Conservation (phyloP, 345 rosid genomes). For the Rhizophora mangle region DNA sequence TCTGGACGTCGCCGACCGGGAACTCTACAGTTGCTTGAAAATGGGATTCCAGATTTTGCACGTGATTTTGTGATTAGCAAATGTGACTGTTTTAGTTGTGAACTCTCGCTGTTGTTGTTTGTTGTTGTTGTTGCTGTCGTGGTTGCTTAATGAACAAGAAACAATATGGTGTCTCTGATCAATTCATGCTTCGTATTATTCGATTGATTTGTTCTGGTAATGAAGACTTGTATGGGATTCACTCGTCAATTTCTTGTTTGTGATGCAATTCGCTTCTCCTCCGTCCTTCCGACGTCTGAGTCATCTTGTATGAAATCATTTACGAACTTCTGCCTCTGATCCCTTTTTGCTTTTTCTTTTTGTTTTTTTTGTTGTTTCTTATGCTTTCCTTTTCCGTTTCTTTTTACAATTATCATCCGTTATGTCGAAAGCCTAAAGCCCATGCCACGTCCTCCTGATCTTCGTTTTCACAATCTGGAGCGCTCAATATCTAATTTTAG, state of each 20-base stretch:
- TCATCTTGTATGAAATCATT: background rate
- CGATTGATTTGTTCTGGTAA: background rate
- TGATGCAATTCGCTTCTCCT: no score
- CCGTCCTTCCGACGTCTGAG: background rate
- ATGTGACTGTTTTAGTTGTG: background rate
- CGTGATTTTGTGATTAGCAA: background rate
- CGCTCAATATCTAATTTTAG: no score
- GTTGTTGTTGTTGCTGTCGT: constrained; percentile 1
- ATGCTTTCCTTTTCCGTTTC: no score
- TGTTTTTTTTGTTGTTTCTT: no score
- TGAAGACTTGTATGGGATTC: no score
- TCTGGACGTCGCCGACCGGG: constrained; percentile 56
- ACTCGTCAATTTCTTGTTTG: no score
- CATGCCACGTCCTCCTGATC: no score
- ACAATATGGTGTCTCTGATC: background rate
- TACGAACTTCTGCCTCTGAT: background rate
- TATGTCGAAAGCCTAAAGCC: no score
- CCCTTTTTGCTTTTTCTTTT: background rate
- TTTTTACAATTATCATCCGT: no score
- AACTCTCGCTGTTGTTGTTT: background rate
- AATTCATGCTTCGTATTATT: background rate
- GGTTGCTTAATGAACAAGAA: background rate
- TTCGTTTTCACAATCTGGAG: no score
- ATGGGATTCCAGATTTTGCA: background rate
- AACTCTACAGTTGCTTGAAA: constrained; percentile 48